Percentiles rank a stretch among this genome's conserved stretches.
These are phyloP conservation scores for Tricholoma hemisulphureum DNA, from an alignment of 768 basidiomycete genomes.

Conservation along the genomic window DNA sequence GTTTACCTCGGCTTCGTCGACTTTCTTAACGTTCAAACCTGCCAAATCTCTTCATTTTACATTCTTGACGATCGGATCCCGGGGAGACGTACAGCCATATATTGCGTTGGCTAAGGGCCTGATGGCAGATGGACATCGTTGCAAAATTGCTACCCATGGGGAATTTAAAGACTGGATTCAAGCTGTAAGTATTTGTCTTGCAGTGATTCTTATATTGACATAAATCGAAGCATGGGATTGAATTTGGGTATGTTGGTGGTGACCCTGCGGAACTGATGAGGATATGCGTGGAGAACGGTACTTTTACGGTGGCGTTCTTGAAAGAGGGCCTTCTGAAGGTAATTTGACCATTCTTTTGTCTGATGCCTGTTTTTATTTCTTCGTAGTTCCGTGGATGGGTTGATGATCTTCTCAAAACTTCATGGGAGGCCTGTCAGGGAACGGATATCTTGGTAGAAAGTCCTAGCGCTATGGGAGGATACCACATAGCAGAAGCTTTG, in stretches of 20 bases:
- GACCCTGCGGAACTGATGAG: constrained; percentile 98
- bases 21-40: constrained; percentile 96
- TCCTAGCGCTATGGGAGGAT: constrained; percentile 96
- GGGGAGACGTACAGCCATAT: constrained; percentile 98
- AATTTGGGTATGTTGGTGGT: constrained; percentile 90
- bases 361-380: neutral
- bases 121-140: constrained; percentile 84
- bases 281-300: constrained; percentile 97
- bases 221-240: constrained; percentile 79
- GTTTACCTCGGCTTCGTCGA: constrained; percentile 95
- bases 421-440: constrained; percentile 95
- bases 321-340: constrained; percentile 90
- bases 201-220: constrained; percentile 5
- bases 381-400: constrained; percentile 93
- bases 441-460: constrained; percentile 94
- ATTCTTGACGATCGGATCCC: constrained; percentile 92
- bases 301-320: constrained; percentile 92
- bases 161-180: constrained; percentile 97
- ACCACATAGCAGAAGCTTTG: constrained; percentile 94
- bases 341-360: constrained; percentile 7
- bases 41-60: constrained; percentile 83
- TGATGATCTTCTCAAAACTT: constrained; percentile 91
- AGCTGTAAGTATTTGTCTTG: constrained; percentile 57
- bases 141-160: constrained; percentile 90
- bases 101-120: constrained; percentile 93